Percentiles rank a stretch among this genome's conserved stretches.
Evolutionary conservation across 2,329 filamentous ascomycete genomes (phyloP).

Genomic region (Fusarium musae): DNA sequence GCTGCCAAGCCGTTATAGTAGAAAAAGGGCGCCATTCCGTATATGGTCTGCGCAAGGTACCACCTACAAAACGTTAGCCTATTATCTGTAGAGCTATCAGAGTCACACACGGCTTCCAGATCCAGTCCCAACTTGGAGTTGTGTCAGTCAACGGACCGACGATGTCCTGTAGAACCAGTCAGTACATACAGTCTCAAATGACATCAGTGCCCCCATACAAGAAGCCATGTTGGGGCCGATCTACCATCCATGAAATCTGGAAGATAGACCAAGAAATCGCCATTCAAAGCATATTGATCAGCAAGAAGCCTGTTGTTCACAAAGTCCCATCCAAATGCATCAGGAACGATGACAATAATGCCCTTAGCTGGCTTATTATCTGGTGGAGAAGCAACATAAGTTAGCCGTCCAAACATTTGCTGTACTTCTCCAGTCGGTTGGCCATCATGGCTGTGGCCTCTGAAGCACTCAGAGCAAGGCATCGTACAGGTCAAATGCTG

Average conservation of each 20-base stretch:
- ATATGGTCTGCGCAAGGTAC: background rate
- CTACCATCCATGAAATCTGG: background rate
- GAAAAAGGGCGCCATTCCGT: background rate
- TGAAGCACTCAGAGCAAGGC: background rate
- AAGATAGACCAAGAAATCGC: background rate
- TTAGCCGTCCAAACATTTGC: fast-evolving
- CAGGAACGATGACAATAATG: background rate
- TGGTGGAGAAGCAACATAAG: background rate
- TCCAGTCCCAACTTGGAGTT: background rate
- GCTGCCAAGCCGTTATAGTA: fast-evolving
- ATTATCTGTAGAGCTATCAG: fast-evolving
- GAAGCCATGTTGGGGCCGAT: fast-evolving
- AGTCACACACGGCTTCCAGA: background rate
- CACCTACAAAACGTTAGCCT: fast-evolving
- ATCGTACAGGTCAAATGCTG: fast-evolving
- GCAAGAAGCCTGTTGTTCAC: background rate
- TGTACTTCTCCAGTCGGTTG: fast-evolving
- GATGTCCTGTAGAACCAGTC: background rate
- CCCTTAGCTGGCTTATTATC: fast-evolving
- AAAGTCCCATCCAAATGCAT: background rate
- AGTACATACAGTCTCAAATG: fast-evolving
- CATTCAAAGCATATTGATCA: background rate
- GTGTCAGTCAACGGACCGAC: background rate
- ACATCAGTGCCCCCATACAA: fast-evolving
- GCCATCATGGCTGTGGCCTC: fast-evolving